phyloP scores from a whole-genome alignment of 495 filamentous ascomycete species.

The Daldinia bambusicola region DNA sequence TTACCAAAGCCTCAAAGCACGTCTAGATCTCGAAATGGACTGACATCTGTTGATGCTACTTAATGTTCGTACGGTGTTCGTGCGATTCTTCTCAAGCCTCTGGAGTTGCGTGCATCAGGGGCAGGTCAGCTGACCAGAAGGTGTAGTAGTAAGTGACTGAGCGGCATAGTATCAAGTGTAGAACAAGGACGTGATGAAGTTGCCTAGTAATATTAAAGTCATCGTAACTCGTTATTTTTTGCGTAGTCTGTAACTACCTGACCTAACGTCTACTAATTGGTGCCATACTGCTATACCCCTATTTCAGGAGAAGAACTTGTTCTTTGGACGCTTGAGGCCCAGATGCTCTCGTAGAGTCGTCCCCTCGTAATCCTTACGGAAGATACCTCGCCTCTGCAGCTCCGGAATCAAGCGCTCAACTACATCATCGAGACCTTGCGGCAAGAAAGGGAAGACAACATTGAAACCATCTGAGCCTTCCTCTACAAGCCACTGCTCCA shows the following conservation, averaged over 20 bases:
- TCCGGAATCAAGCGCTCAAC: slow-evolving; percentile 61
- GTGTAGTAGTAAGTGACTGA: too few species aligned
- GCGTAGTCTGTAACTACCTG: too few species aligned
- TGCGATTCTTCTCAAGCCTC: too few species aligned
- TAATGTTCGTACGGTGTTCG: too few species aligned
- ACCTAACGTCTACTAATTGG: background rate
- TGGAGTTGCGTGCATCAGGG: too few species aligned
- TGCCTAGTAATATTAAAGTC: background rate
- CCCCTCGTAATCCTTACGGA: slow-evolving; percentile 59
- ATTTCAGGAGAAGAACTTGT: slow-evolving; percentile 58
- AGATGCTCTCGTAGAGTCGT: slow-evolving; percentile 61
- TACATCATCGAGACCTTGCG: slow-evolving; percentile 63
- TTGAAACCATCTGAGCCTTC: slow-evolving; percentile 61
- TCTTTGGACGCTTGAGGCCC: slow-evolving; percentile 61
- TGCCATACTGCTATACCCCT: background rate
- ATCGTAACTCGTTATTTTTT: background rate
- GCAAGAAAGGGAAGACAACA: slow-evolving; percentile 60
- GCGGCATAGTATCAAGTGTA: too few species aligned
- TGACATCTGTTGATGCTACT: too few species aligned
- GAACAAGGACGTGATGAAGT: too few species aligned
- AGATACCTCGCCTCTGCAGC: slow-evolving; percentile 61
- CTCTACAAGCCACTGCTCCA: slow-evolving; percentile 59
- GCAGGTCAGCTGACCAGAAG: too few species aligned
- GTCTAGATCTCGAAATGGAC: too few species aligned
- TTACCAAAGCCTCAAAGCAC: too few species aligned